Evolutionary conservation across 352 stramenopile genomes (phyloP), one percentile per base, ranked within the genome.

Genomic region (Globisporangium carolinianum): DNA sequence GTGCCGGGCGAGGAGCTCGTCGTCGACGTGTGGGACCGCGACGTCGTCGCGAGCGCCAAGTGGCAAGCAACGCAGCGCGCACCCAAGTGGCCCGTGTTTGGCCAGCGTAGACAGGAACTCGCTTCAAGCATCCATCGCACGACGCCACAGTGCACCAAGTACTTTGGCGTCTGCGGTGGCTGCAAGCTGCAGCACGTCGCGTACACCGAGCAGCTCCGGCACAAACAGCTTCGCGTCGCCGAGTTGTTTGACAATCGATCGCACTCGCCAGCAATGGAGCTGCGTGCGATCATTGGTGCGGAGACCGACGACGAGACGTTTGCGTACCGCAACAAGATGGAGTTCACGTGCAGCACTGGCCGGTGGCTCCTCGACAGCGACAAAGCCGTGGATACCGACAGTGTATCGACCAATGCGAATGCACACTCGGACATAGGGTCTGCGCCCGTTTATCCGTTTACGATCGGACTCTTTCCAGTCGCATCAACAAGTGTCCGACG

Each of bases 311-410:
- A 57, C 4, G 18, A 53, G 14, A 36, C 72, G 9, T 83, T 78
- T 49, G 57, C 74, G 42, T 92, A 92, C 61, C 77, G 82, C 56
- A 92, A 90, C 70, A 92, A 92, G 60, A 90, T 87, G 70, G 82
- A 92, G 61, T 92, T 92, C 57, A 90, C 82, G 7, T 89, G 79
- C 56, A 90, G 76, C 57, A 82, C 79, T 3, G 76, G 76, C n/a
- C 77, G 79, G 0, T 90, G 82, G 82, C 58, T 88, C 24, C 59
- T 89, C 32, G 60, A 75, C 4, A 67, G 58, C 14, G 78, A 91
- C 61, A 73, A 73, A 39, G 5, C 35, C 11, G 45, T 39, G 10
- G 48, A 65, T 14, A 41, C 59, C 6, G 47, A 56, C 6, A 15
- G 58, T 12, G 32, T 24, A 5, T 18, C 47, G 4, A 12, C 14